Evolutionary conservation across 2,329 filamentous ascomycete genomes (phyloP), one percentile per base, ranked within the genome.

Genomic region (Leptographium procerum): DNA sequence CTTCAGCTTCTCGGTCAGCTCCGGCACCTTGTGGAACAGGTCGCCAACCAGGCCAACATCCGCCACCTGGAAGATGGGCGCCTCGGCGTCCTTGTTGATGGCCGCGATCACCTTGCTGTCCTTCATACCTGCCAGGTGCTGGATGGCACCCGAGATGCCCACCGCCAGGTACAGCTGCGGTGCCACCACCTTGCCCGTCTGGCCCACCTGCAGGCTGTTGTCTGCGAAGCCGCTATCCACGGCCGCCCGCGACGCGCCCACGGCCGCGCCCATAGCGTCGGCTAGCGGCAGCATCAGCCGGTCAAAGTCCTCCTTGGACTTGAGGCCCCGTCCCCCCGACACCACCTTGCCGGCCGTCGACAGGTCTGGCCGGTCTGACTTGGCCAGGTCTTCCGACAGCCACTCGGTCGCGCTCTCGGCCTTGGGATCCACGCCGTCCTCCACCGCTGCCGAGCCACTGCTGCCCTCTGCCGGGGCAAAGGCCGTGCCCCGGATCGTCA

Each of bases 91-190:
- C 78, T 99, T 99, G 80, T 99, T 99, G 70, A 99, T 97, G 16
- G 90, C 90, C 26, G 92, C 94, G 75, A 99, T 99, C 60, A 99
- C 94, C 78, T 99, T 99, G 78, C 91, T 96, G 70, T 99, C 94
- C 82, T 99, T 99, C 94, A 99, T 99, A 70, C 94, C 94, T 34
- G 94, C 94, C 74, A 99, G 74, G 78, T 99, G 94, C 76, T 99
- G 94, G 66, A 99, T 99, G 26, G 94, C 94, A 57, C 94, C 94
- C 10, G 90, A 96, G 66, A 99, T 97, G 69, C 94, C 94, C 14
- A 92, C 91, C 57, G 91, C 95, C 65, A 99, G 81, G 71, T 99
- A 99, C 61, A 99, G 77, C 73, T 99, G 87, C 60, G 94, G 94
- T 52, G 94, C 94, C 57, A 99, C 92, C 62, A 97, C 95, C 82